Evolutionary conservation across 2,329 filamentous ascomycete genomes (phyloP).

Genomic region (Fusarium graminum): DNA sequence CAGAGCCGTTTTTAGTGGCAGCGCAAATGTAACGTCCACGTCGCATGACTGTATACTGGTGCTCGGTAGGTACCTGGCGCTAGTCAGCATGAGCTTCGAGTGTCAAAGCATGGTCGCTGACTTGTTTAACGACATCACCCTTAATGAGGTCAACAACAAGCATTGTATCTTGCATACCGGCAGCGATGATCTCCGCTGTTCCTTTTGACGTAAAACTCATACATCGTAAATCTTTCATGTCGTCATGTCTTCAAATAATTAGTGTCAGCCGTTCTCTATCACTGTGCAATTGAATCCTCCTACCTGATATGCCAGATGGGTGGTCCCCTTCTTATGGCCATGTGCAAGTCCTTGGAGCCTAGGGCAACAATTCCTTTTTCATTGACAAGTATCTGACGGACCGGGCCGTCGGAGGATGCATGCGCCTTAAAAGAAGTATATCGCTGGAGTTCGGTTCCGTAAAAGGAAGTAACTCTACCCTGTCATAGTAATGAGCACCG

Average conservation of each 20-base stretch:
- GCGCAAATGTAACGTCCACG: constrained; percentile 91
- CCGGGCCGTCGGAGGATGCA: constrained; percentile 76
- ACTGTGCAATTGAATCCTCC: constrained; percentile 42
- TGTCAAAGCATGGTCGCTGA: constrained; percentile 45
- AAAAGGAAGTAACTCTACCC: constrained; percentile 92
- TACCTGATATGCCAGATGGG: constrained; percentile 90
- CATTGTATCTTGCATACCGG: constrained; percentile 88
- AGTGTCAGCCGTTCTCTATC: constrained; percentile 24
- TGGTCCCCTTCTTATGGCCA: constrained; percentile 84
- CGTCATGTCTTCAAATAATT: constrained; percentile 66
- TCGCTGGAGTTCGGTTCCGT: constrained; percentile 83
- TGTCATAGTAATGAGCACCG: constrained; percentile 56
- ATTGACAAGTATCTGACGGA: constrained; percentile 91
- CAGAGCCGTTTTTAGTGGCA: constrained; percentile 82
- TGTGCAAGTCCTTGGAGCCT: constrained; percentile 85
- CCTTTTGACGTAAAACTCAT: constrained; percentile 96
- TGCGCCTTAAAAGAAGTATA: constrained; percentile 94
- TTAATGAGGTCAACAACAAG: constrained; percentile 79
- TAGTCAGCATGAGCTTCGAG: constrained; percentile 49
- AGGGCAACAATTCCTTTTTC: constrained; percentile 91
- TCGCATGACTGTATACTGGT: constrained; percentile 92
- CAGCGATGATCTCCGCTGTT: constrained; percentile 85
- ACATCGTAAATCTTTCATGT: constrained; percentile 89
- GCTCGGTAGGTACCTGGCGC: constrained; percentile 73
- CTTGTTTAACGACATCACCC: constrained; percentile 77